phyloP scores from a whole-genome alignment of 176 grass and related monocot species.

The Triticum timopheevii region DNA sequence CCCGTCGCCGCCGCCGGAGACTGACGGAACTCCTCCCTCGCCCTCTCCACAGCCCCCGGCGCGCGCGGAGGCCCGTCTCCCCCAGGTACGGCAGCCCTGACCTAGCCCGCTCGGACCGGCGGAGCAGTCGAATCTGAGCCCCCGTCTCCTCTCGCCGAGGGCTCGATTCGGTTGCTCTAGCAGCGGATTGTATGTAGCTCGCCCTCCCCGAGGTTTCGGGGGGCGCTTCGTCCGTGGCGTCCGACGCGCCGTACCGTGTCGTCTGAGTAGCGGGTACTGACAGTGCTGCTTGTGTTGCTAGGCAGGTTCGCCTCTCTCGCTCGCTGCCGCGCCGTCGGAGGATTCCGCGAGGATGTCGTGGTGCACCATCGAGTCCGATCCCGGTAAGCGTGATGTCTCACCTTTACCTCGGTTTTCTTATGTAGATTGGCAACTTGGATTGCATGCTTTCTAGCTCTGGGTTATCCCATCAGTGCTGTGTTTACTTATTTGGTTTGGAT shows the following conservation, averaged over 20 bases:
- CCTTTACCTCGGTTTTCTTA: not conserved
- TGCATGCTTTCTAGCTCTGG: not conserved
- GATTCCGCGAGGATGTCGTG: slow-evolving; percentile 66
- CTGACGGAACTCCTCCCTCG: not conserved
- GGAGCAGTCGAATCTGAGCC: not conserved
- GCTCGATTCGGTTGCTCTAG: not conserved
- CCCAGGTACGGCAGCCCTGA: not conserved
- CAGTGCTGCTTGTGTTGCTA: not conserved
- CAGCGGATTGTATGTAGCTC: not conserved
- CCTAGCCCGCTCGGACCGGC: not conserved
- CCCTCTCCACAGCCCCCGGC: not conserved
- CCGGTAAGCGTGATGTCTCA: slow-evolving; percentile 40
- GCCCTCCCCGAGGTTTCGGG: not conserved
- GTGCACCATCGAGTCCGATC: slow-evolving; percentile 97
- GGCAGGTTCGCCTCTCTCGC: not conserved
- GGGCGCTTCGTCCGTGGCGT: not conserved
- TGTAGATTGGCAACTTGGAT: not conserved
- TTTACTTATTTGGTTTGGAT: not conserved
- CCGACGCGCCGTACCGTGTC: not conserved
- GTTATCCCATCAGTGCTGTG: not conserved
- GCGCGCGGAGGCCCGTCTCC: too few species aligned
- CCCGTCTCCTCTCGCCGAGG: not conserved
- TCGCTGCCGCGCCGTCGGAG: not conserved
- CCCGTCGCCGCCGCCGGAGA: not conserved
- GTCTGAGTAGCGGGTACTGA: not conserved